These are phyloP conservation scores for Didymella segeticola DNA, from an alignment of 2,329 filamentous ascomycete species.

Conservation along the genomic window DNA sequence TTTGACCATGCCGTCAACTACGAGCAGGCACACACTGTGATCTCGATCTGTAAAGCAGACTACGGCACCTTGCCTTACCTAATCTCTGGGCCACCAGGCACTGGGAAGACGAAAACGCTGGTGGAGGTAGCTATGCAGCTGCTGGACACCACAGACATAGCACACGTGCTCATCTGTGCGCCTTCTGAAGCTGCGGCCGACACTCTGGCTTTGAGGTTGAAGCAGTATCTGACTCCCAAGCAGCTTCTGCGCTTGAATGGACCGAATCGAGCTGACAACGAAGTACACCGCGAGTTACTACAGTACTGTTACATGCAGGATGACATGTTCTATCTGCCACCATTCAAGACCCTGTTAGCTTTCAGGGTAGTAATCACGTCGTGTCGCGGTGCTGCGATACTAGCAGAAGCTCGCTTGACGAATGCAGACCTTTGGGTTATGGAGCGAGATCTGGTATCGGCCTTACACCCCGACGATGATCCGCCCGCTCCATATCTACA, in stretches of 20 bases:
- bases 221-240: slow-evolving; percentile 43
- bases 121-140: slow-evolving; percentile 54
- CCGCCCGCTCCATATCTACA: slow-evolving; percentile 35
- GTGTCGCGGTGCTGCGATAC: slow-evolving; percentile 51
- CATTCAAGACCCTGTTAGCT: slow-evolving; percentile 48
- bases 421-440: slow-evolving; percentile 51
- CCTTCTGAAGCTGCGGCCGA: slow-evolving; percentile 58
- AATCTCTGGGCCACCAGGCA: slow-evolving; percentile 59
- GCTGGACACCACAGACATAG: slow-evolving; percentile 25
- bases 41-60: slow-evolving; percentile 48
- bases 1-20: slow-evolving; percentile 55
- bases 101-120: slow-evolving; percentile 60
- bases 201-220: slow-evolving; percentile 51
- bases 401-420: slow-evolving; percentile 52
- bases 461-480: slow-evolving; percentile 38
- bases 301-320: slow-evolving; percentile 50
- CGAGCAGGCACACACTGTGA: slow-evolving; percentile 57
- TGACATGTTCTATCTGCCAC: slow-evolving; percentile 52
- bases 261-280: slow-evolving; percentile 49
- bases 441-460: slow-evolving; percentile 40
- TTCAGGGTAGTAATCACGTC: slow-evolving; percentile 55
- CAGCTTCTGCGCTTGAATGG: slow-evolving; percentile 54
- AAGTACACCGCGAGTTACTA: slow-evolving; percentile 51
- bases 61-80: slow-evolving; percentile 57
- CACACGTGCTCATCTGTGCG: slow-evolving; percentile 53